These are phyloP conservation scores for Solanum chacoense DNA, from an alignment of 305 asterid genomes.

Conservation along the genomic window DNA sequence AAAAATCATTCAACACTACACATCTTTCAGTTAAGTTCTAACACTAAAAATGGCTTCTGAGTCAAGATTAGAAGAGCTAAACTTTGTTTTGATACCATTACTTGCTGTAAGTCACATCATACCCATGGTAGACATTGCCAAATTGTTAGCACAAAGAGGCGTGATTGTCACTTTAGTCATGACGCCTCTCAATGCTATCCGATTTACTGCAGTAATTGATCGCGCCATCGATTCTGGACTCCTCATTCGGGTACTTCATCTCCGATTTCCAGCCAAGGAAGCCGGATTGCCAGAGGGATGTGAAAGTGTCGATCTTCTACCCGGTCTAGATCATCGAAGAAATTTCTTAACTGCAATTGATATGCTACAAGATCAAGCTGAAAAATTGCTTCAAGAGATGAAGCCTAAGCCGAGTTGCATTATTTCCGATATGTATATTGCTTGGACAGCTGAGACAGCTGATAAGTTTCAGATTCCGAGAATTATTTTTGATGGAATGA, in stretches of 20 bases:
- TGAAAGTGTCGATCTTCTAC: conserved; percentile 26
- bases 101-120: conserved; percentile 29
- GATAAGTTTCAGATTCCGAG: conserved; percentile 25
- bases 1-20: neutral
- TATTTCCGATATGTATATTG: conserved; percentile 27
- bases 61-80: neutral
- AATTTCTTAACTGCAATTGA: conserved; percentile 19
- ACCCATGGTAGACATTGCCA: conserved; percentile 29
- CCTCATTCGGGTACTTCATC: conserved; percentile 10
- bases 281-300: conserved; percentile 34
- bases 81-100: conserved; percentile 28
- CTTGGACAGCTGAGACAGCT: conserved; percentile 28
- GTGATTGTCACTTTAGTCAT: conserved; percentile 19
- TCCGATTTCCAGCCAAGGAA: conserved; percentile 14
- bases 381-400: neutral
- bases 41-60: neutral
- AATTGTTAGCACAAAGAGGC: conserved; percentile 19
- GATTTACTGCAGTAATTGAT: conserved; percentile 6
- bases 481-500: conserved; percentile 45
- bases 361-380: conserved; percentile 9
- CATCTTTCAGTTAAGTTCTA: neutral
- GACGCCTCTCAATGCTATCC: conserved; percentile 18
- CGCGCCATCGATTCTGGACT: conserved; percentile 16
- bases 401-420: conserved; percentile 34
- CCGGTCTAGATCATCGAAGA: neutral